Conservation (phyloP, 1,284 basidiomycete species). For the Cystobasidiaceae sp. region DNA sequence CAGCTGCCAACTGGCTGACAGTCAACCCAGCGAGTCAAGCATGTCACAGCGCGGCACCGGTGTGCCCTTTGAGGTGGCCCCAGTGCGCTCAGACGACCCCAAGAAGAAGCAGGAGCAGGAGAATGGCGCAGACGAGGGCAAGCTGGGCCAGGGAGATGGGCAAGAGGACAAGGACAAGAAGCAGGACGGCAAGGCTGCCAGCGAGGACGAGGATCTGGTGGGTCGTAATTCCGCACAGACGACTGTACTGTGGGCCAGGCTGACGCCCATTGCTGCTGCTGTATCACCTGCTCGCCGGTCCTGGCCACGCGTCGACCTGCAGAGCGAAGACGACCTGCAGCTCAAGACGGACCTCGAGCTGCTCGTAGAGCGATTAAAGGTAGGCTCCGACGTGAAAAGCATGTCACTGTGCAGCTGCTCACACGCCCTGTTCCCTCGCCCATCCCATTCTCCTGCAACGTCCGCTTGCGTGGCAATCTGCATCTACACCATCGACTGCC, state of each 20-base stretch:
- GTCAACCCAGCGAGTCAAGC: not conserved
- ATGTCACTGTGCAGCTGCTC: not conserved
- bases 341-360: conserved; percentile 95
- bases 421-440: not conserved
- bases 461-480: conserved; percentile 9
- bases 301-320: too few relatives aligned
- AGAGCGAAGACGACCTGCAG: conserved; percentile 81
- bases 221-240: too few relatives aligned
- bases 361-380: conserved; percentile 90
- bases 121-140: conserved; percentile 30
- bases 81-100: conserved; percentile 65
- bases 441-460: not conserved
- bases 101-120: conserved; percentile 52
- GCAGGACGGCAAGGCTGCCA: too few relatives aligned
- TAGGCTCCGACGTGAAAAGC: conserved; percentile 45
- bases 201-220: conserved; percentile 34
- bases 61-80: conserved; percentile 40
- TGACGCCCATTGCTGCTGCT: too few relatives aligned
- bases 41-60: conserved; percentile 33
- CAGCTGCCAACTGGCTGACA: not conserved
- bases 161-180: not conserved
- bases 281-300: too few relatives aligned
- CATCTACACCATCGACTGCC: not conserved
- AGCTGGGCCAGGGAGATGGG: conserved; percentile 6
- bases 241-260: too few relatives aligned